Evolutionary conservation across 176 grass and related monocot species (phyloP).

Genomic region (Elaeis guineensis): DNA sequence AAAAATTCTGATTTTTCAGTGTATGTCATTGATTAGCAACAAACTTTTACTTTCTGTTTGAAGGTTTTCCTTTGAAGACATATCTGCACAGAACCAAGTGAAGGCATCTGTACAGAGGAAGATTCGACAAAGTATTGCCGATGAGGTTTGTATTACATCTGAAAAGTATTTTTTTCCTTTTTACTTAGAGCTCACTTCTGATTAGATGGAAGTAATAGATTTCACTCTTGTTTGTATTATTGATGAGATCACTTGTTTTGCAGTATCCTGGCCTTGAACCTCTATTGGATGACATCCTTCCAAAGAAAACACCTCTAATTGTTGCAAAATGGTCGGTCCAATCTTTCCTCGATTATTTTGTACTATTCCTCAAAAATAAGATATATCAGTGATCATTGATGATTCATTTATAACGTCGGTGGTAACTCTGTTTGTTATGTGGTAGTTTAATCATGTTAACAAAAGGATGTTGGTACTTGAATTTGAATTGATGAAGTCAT

Average conservation of each 20-base stretch:
- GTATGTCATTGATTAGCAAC: too few species aligned
- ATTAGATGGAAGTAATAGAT: too few species aligned
- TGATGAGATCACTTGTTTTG: slow-evolving; percentile 22
- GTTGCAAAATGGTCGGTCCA: slow-evolving; percentile 79
- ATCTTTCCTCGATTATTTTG: neutral
- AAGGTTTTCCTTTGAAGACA: slow-evolving; percentile 87
- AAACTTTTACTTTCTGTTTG: neutral
- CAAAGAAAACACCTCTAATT: slow-evolving; percentile 79
- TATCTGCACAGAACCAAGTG: slow-evolving; percentile 98
- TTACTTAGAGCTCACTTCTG: too few species aligned
- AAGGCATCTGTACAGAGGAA: slow-evolving; percentile 80
- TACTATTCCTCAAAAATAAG: slow-evolving; percentile 1
- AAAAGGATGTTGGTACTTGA: too few species aligned
- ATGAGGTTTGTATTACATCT: slow-evolving; percentile 37
- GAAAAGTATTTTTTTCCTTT: too few species aligned
- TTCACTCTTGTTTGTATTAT: neutral
- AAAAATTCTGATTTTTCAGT: too few species aligned
- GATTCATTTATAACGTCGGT: too few species aligned
- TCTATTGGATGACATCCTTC: slow-evolving; percentile 79
- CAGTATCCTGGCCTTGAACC: slow-evolving; percentile 93
- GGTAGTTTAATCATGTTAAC: too few species aligned
- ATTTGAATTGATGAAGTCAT: too few species aligned
- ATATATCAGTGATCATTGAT: neutral
- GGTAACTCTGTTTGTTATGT: too few species aligned
- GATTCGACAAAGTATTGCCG: slow-evolving; percentile 87